These are phyloP conservation scores for Aspergillus calidoustus DNA, from an alignment of 2,329 filamentous ascomycete species.

Conservation along the genomic window DNA sequence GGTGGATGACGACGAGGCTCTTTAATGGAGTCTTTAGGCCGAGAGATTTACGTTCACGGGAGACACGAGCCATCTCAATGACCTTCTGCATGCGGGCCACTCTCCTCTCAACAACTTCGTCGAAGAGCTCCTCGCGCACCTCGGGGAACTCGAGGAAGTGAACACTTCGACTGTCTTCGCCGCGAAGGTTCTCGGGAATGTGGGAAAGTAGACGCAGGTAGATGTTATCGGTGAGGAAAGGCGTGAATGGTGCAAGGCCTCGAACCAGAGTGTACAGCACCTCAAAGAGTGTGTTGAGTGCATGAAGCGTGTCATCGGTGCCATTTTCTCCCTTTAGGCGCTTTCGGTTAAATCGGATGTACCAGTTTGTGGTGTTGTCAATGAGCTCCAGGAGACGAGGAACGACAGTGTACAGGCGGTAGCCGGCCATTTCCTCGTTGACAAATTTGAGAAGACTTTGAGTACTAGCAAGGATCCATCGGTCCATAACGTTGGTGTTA, in stretches of 20 bases:
- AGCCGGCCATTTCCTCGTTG: conserved; percentile 84
- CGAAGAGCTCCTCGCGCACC: conserved; percentile 85
- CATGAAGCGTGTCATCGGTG: conserved; percentile 82
- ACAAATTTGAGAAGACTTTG: conserved; percentile 91
- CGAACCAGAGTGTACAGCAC: conserved; percentile 87
- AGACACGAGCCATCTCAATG: conserved; percentile 86
- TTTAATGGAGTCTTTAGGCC: conserved; percentile 90
- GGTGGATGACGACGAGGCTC: conserved; percentile 85
- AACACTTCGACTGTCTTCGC: conserved; percentile 79
- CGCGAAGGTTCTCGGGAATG: conserved; percentile 73
- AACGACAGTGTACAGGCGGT: conserved; percentile 88
- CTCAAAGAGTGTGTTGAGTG: conserved; percentile 92
- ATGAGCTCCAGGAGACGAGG: conserved; percentile 81
- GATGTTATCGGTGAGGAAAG: conserved; percentile 94
- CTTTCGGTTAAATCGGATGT: conserved; percentile 92
- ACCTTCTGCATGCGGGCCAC: conserved; percentile 93
- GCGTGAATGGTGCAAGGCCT: conserved; percentile 90
- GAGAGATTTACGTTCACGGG: conserved; percentile 81
- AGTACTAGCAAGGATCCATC: conserved; percentile 91
- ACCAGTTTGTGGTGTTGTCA: conserved; percentile 98
- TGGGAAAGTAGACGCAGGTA: conserved; percentile 81
- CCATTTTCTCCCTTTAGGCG: conserved; percentile 89
- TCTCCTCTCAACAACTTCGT: conserved; percentile 81
- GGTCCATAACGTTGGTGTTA: conserved; percentile 92
- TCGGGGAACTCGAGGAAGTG: conserved; percentile 92